A percentile compares a stretch with the other conserved stretches of the same genome.
These are phyloP conservation scores for Sugiyamaella xylanicola DNA, from an alignment of 1,139 yeast species.

Conservation along the genomic window DNA sequence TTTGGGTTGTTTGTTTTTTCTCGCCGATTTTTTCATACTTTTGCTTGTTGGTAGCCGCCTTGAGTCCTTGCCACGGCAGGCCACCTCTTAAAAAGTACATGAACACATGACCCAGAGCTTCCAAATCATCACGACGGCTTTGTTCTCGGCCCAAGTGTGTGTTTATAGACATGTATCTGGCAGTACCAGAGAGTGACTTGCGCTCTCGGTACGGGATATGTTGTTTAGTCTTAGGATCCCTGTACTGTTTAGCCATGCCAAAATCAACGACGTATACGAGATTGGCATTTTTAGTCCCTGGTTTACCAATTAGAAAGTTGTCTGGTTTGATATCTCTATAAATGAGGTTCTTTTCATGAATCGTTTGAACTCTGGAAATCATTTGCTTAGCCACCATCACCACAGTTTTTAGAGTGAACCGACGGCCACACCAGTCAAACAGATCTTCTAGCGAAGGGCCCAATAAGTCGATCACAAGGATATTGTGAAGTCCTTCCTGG, in stretches of 20 bases:
- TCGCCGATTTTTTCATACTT: slow-evolving; percentile 97
- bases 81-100: slow-evolving; percentile 92
- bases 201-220: slow-evolving; percentile 97
- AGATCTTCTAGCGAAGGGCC: slow-evolving; percentile 96
- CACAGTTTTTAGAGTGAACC: slow-evolving; percentile 83
- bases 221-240: slow-evolving; percentile 92
- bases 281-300: slow-evolving; percentile 53
- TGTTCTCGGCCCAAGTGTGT: slow-evolving; percentile 98
- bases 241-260: slow-evolving; percentile 97
- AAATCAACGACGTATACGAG: slow-evolving; percentile 63
- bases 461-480: slow-evolving; percentile 85
- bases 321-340: slow-evolving; percentile 97
- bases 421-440: slow-evolving; percentile 97
- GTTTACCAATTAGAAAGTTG: slow-evolving; percentile 81
- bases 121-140: slow-evolving; percentile 92
- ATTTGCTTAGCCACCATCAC: slow-evolving; percentile 91
- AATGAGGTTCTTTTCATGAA: slow-evolving; percentile 86
- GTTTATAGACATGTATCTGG: slow-evolving; percentile 95
- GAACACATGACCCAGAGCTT: slow-evolving; percentile 93
- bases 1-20: slow-evolving; percentile 84
- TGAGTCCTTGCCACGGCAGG: slow-evolving; percentile 97
- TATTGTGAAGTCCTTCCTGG: slow-evolving; percentile 95
- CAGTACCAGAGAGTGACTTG: slow-evolving; percentile 93
- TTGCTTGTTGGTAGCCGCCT: slow-evolving; percentile 96
- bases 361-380: slow-evolving; percentile 82